phyloP scores from a whole-genome alignment of 805 yeast species.

The Candida tibetensis region DNA sequence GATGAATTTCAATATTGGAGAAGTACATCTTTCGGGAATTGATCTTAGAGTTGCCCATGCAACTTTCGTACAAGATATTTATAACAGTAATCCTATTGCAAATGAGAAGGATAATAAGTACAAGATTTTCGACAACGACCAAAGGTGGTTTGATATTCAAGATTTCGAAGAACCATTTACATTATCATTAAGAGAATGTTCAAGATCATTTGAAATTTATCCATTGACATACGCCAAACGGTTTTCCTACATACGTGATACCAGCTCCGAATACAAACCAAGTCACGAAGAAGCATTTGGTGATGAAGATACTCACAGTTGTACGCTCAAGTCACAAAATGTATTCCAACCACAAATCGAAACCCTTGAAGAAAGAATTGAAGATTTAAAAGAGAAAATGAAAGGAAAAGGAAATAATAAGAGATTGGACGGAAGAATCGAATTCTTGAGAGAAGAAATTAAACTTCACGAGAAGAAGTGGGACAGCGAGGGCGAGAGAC shows the following conservation, averaged over 20 bases:
- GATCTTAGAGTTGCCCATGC: conserved; percentile 61
- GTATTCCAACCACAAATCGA: conserved; percentile 28
- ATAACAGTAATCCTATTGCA: conserved; percentile 9
- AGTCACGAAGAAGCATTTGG: conserved; percentile 19
- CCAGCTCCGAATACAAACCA: conserved; percentile 21
- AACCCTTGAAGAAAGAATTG: conserved; percentile 24
- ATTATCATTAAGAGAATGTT: conserved; percentile 33
- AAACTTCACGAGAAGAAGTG: conserved; percentile 3
- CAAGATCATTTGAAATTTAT: conserved; percentile 45
- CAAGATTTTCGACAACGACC: conserved; percentile 51
- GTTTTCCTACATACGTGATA: conserved; percentile 66
- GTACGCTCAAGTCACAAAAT: conserved; percentile 25
- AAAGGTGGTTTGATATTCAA: conserved; percentile 57
- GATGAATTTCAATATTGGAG: conserved; percentile 66
- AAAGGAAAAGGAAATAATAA: conserved; percentile 6
- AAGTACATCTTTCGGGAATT: conserved; percentile 50
- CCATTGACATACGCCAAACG: conserved; percentile 70
- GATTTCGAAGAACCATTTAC: conserved; percentile 61
- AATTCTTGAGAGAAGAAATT: conserved; percentile 12
- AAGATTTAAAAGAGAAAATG: conserved; percentile 20
- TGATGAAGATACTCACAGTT: conserved; percentile 28
- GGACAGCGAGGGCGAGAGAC: conserved; percentile 5
- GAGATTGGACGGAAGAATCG: conserved; percentile 17
- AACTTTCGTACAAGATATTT: conserved; percentile 35
- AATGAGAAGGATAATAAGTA: conserved; percentile 13